A percentile compares a stretch with the other conserved stretches of the same genome.
These are phyloP conservation scores for Dipodascopsis uninucleata DNA, from an alignment of 805 yeast species.

Conservation along the genomic window DNA sequence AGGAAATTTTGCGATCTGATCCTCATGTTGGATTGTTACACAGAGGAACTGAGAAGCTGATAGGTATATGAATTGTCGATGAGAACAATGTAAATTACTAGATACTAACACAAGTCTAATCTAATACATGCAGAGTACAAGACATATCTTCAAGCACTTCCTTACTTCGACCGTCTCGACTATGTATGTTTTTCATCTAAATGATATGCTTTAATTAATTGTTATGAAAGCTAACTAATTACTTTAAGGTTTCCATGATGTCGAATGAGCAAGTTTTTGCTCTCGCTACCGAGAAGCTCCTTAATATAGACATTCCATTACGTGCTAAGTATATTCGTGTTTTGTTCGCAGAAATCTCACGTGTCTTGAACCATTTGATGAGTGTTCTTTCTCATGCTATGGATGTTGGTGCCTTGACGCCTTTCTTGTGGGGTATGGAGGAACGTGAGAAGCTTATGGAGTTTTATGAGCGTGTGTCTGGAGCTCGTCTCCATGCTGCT, in stretches of 20 bases:
- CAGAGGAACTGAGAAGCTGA: conserved; percentile 85
- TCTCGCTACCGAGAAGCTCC: conserved; percentile 76
- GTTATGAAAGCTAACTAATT: too few relatives aligned
- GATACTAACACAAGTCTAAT: too few relatives aligned
- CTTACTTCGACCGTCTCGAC: conserved; percentile 83
- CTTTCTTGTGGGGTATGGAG: conserved; percentile 91
- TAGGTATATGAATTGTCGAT: conserved; percentile 34
- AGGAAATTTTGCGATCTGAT: conserved; percentile 79
- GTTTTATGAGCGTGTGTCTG: conserved; percentile 84
- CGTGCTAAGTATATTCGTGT: conserved; percentile 84
- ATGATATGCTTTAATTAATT: conserved; percentile 31
- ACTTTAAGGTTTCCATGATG: conserved; percentile 59
- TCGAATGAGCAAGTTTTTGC: conserved; percentile 84
- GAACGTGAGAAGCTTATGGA: conserved; percentile 92
- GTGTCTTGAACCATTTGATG: conserved; percentile 81
- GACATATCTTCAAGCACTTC: conserved; percentile 83
- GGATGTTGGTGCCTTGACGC: conserved; percentile 94
- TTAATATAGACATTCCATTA: conserved; percentile 79
- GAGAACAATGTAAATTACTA: not conserved
- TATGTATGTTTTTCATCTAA: conserved; percentile 48
- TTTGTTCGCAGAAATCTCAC: conserved; percentile 80
- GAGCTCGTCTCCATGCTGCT: conserved; percentile 85
- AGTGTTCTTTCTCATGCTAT: conserved; percentile 81
- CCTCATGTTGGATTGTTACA: conserved; percentile 87
- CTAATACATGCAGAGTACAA: conserved; percentile 62